These are phyloP conservation scores for Fomitopsis schrenkii DNA, from an alignment of 1,284 basidiomycete genomes.

Conservation along the genomic window DNA sequence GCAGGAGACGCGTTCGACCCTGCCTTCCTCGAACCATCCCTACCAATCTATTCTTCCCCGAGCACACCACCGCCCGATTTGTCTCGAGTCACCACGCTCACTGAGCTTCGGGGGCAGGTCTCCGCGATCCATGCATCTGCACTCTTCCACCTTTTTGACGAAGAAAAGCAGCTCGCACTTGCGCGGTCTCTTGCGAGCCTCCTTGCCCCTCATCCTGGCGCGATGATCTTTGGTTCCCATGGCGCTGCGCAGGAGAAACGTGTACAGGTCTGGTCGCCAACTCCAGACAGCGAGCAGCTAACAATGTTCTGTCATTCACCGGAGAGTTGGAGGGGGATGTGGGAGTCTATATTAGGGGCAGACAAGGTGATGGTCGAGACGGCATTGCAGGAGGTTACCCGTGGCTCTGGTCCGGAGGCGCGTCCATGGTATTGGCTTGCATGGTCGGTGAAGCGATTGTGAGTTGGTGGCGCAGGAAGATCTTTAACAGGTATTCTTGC, in stretches of 20 bases:
- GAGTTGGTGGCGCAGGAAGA: neutral
- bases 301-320: constrained; percentile 22
- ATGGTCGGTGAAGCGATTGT: neutral
- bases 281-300: neutral
- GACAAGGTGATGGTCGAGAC: constrained; percentile 21
- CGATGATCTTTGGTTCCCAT: constrained; percentile 33
- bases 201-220: constrained; percentile 28
- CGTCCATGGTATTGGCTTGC: neutral
- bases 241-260: constrained; percentile 17
- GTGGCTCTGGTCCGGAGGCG: neutral
- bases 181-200: constrained; percentile 35
- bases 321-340: constrained; percentile 31
- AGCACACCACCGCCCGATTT: constrained; percentile 26
- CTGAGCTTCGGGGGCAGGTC: constrained; percentile 36
- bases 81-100: constrained; percentile 32
- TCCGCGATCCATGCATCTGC: constrained; percentile 42
- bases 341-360: constrained; percentile 30
- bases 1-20: constrained; percentile 40
- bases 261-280: neutral
- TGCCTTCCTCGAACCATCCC: constrained; percentile 27
- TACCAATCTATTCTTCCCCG: constrained; percentile 23
- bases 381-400: neutral
- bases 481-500: too few relatives aligned
- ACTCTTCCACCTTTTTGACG: constrained; percentile 48
- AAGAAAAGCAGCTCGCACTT: constrained; percentile 35